Evolutionary conservation across 805 yeast species (phyloP), one percentile per base, ranked within the genome.

Genomic region (Candida nitratophila): DNA sequence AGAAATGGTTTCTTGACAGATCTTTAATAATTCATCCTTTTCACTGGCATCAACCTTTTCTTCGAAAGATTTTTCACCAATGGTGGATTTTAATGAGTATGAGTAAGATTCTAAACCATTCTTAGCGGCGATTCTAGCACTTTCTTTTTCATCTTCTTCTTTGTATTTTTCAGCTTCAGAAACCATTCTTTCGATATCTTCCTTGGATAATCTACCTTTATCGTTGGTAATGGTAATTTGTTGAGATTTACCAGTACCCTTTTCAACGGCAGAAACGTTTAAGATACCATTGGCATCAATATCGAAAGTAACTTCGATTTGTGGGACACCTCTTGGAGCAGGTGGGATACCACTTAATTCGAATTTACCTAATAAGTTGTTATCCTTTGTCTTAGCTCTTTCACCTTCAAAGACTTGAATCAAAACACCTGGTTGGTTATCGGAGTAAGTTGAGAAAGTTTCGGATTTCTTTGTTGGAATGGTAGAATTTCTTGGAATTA

Each of bases 241-340:
- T 76, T 84, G 88, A 58, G 96, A 73, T 79, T 90, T 91, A 77
- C 97, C 98, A 53, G 97, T 91, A 75, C 96, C 96, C 81, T 91
- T 90, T 77, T 90, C 98, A 57, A 89, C 77, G 48, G 97, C 97
- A 56, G 95, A 83, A 47, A 90, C 97, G 70, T 90, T 90, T 72
- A 90, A 76, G 72, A 90, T 90, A 77, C 97, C 97, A 71, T 90
- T 90, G 55, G 97, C 96, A 70, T 90, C 97, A 62, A 90, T 76
- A 69, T 90, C 97, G 65, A 90, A 90, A 60, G 96, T 90, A 56
- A 90, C 97, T 79, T 90, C 97, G 60, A 90, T 84, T 76, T 89
- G 96, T 64, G 97, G 97, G 54, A 86, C 95, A 79, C 97, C 97
- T 76, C 96, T 88, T 74, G 96, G 96, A 39, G 96, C 96, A 57